Base-by-base conservation (phyloP, 73 alveolate genomes). In the Tetrahymena malaccensis region DNA sequence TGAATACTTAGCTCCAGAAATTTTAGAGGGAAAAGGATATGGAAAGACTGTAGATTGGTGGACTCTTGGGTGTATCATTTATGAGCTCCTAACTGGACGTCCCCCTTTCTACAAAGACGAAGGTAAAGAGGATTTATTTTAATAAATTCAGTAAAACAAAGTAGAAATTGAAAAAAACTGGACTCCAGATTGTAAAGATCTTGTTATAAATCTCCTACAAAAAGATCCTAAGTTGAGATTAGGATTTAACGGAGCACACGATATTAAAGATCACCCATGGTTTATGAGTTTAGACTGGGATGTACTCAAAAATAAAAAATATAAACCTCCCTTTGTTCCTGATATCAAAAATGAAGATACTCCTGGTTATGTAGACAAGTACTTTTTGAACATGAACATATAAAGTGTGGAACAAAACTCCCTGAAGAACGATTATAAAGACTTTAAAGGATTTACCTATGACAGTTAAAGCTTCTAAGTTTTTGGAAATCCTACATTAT, bases 1-100 rank as follows among this genome's bases (percentile, higher is more conserved):
- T 1, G 99, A 98, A 94, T 98, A 98, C 94, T 95, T 98, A 70
- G 99, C 99, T 21, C 99, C 99, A 0, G 99, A 98, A 95, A 98
- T 98, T 7, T 57, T 95, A 56, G 94, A 96, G 94, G 97, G 97
- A 83, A 96, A 97, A 43, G 99, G 99, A 0, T 98, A 97, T 96
- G 99, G 99, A 17, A 97, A 97, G 93, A 97, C 99, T 12, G 99
- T 97, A 3, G 99, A 97, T 96, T 97, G 99, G 99, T 97, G 97
- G 96, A 96, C 97, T 89, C 94, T 98, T 44, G 99, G 99, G 4
- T 99, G 98, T 16, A 95, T 98, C 35, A 97, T 98, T 85, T 98
- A 98, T 95, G 99, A 98, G 96, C 98, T 98, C 98, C 95, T 98
- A 50, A 97, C 99, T 15, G 99, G 99, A 38, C 97, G 98, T 55